Evolutionary conservation across 352 stramenopile species (phyloP).

Genomic region (Pythium monospermum): DNA sequence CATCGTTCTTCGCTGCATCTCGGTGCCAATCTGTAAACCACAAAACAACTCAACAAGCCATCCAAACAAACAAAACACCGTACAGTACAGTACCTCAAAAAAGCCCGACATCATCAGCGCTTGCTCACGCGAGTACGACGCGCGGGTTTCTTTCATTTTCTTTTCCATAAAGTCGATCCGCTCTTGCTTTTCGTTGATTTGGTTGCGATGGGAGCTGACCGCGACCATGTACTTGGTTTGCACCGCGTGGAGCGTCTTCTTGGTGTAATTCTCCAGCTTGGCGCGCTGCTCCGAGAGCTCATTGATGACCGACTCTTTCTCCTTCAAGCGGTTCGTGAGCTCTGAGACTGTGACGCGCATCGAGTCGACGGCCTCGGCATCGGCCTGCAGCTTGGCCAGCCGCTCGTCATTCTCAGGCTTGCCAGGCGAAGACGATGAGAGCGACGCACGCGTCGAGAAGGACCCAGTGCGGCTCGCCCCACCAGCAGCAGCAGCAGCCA

Average conservation of each 20-base stretch:
- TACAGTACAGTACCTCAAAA: slow-evolving; percentile 88
- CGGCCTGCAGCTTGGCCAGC: slow-evolving; percentile 57
- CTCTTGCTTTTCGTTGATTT: slow-evolving; percentile 84
- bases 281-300: slow-evolving; percentile 78
- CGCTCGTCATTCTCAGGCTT: slow-evolving; percentile 59
- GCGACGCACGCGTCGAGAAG: neutral
- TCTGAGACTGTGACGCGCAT: slow-evolving; percentile 72
- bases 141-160: slow-evolving; percentile 79
- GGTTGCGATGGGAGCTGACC: slow-evolving; percentile 84
- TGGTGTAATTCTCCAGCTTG: slow-evolving; percentile 89
- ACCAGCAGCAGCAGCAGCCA: neutral
- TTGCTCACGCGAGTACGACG: slow-evolving; percentile 79
- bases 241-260: slow-evolving; percentile 87
- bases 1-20: slow-evolving; percentile 87
- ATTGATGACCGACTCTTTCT: slow-evolving; percentile 87
- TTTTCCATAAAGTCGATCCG: slow-evolving; percentile 82
- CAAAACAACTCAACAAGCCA: too few relatives aligned
- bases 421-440: slow-evolving; percentile 1
- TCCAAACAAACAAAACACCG: too few relatives aligned
- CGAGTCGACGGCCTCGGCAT: slow-evolving; percentile 64
- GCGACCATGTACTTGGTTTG: slow-evolving; percentile 90
- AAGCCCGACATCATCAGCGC: slow-evolving; percentile 87
- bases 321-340: slow-evolving; percentile 82
- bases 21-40: slow-evolving; percentile 70
- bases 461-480: neutral